These are phyloP conservation scores for Fraxinus nigra DNA, from an alignment of 305 asterid genomes.

Conservation along the genomic window DNA sequence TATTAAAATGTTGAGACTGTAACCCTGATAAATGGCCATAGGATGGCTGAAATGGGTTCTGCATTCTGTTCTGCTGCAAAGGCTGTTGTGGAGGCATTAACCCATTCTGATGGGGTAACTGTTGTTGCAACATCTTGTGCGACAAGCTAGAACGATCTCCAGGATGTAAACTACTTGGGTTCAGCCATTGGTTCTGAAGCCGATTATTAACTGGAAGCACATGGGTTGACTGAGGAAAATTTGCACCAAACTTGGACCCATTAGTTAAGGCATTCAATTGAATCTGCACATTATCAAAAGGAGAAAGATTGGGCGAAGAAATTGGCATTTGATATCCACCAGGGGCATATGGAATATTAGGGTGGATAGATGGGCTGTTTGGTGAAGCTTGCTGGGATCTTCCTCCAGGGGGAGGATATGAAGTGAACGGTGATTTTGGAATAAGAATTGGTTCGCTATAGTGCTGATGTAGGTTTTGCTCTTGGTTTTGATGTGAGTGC, in stretches of 20 bases:
- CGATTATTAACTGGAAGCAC: constrained; percentile 52
- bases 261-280: constrained; percentile 48
- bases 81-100: constrained; percentile 49
- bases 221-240: constrained; percentile 58
- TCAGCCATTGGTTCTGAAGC: constrained; percentile 55
- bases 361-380: constrained; percentile 42
- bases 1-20: constrained; percentile 56
- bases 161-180: constrained; percentile 40
- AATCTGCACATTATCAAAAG: constrained; percentile 53
- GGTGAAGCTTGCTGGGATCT: constrained; percentile 67
- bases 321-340: constrained; percentile 48
- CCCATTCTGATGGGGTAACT: constrained; percentile 63
- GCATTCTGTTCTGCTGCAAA: constrained; percentile 56
- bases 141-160: constrained; percentile 55
- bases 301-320: constrained; percentile 53
- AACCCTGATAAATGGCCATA: constrained; percentile 57
- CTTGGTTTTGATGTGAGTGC: constrained; percentile 33
- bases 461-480: constrained; percentile 44
- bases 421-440: constrained; percentile 64
- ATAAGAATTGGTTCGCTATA: constrained; percentile 62
- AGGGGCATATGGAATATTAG: constrained; percentile 42
- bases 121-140: constrained; percentile 51
- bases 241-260: constrained; percentile 62
- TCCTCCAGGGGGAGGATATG: constrained; percentile 72
- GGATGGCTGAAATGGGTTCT: constrained; percentile 59